A percentile compares a stretch with the other conserved stretches of the same genome.
These are phyloP conservation scores for Metarhizium humberi DNA, from an alignment of 2,329 filamentous ascomycete species.

Conservation along the genomic window DNA sequence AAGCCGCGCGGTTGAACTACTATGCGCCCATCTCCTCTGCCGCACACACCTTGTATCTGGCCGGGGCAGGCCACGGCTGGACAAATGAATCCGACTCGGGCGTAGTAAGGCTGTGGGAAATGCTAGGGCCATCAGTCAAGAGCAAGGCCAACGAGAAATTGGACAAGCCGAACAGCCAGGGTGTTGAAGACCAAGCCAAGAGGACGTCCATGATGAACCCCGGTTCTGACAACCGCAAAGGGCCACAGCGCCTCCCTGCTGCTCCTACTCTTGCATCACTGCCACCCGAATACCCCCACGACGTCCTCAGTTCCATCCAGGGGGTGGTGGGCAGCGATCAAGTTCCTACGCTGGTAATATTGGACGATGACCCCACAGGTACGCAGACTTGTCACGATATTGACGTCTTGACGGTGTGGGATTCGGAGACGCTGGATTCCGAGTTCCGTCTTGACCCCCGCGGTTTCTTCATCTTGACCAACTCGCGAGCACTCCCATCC, in stretches of 20 bases:
- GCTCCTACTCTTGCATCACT: slow-evolving; percentile 13
- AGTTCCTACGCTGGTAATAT: slow-evolving; percentile 27
- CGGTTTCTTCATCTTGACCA: slow-evolving; percentile 52
- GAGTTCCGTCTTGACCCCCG: slow-evolving; percentile 30
- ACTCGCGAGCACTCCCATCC: slow-evolving; percentile 43
- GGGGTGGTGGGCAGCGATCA: slow-evolving; percentile 10
- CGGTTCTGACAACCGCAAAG: background rate
- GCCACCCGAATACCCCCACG: slow-evolving; percentile 12
- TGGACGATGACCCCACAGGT: slow-evolving; percentile 49
- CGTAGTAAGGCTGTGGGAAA: slow-evolving; percentile 29
- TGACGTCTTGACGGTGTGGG: slow-evolving; percentile 44
- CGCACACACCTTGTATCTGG: slow-evolving; percentile 15
- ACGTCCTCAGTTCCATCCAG: slow-evolving; percentile 13
- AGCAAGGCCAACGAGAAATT: background rate
- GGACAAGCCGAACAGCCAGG: no score
- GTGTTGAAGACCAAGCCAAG: no score
- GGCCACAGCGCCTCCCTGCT: slow-evolving; percentile 9
- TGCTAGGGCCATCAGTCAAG: slow-evolving; percentile 11
- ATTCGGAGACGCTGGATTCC: slow-evolving; percentile 29
- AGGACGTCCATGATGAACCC: no score
- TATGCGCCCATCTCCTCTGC: no score
- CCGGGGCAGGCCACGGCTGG: slow-evolving; percentile 21
- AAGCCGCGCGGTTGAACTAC: slow-evolving; percentile 11
- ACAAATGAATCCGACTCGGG: slow-evolving; percentile 24
- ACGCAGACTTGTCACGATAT: slow-evolving; percentile 52